Evolutionary conservation across 371 early-diverging fungal species (phyloP), one percentile per base, ranked within the genome.

Genomic region (Cladochytrium tenue): DNA sequence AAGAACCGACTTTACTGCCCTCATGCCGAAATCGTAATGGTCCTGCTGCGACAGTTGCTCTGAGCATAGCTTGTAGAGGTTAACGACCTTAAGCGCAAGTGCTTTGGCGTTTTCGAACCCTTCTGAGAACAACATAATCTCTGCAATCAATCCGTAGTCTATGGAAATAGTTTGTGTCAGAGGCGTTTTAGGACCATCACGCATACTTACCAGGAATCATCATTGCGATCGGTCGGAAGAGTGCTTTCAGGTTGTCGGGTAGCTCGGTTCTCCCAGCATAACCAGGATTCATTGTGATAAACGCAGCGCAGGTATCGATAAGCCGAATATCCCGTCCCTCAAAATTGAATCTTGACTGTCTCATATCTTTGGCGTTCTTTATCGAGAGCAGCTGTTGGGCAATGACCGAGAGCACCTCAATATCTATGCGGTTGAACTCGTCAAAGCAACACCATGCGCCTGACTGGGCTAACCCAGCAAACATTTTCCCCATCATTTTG

Each of bases 401-500:
- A 61, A 82, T 75, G n/a, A 81, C 79, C 10, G 80, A 79, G 36
- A 86, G 70, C 27, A 81, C 81, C 56, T 84, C 80, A 53, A 73
- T 74, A 55, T 77, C 79, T 43, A 86, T 76, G 50, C 86, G 68
- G 61, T 86, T 86, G 63, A 83, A 86, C 64, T 86, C 86, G 71
- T 86, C 86, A 69, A 86, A 81, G 56, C 86, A 86, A 63, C 81
- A 70, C 79, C 79, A 86, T 1, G 80, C 77, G 10, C 79, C 81
- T 0, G 71, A 78, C 57, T 78, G 81, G 3, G 75, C 78, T 15
- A 80, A 73, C 13, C 81, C 84, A 13, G 76, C 73, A 79, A 86
- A 84, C 73, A 86, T 80, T 63, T 81, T 82, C 26, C 79, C 76
- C 76, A 86, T 77, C 72, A 83, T 82, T 53, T 75, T 79, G 59